Evolutionary conservation across 192 early-diverging fungal species (phyloP).

Genomic region (Dissophora ornata): DNA sequence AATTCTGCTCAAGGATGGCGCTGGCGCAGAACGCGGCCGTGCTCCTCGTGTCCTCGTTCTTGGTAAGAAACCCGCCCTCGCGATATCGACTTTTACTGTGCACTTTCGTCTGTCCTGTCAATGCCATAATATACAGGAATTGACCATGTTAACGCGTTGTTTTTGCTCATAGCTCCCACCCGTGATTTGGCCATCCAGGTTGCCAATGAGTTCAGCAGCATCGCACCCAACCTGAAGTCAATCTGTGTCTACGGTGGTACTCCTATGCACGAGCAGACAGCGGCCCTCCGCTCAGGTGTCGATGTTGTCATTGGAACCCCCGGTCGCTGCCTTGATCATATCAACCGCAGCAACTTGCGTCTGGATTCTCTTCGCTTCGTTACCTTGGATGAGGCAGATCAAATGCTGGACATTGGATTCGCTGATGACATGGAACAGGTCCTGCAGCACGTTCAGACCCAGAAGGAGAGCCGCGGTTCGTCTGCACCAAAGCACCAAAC

Average conservation of each 20-base stretch:
- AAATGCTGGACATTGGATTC: slow-evolving; percentile 87
- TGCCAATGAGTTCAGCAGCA: slow-evolving; percentile 78
- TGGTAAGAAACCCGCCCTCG: slow-evolving; percentile 18
- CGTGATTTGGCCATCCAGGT: slow-evolving; percentile 93
- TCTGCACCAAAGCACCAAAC: slow-evolving; percentile 70
- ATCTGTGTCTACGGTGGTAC: slow-evolving; percentile 91
- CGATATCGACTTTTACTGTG: too few species aligned
- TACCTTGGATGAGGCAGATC: slow-evolving; percentile 86
- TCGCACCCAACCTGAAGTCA: slow-evolving; percentile 71
- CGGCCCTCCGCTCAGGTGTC: slow-evolving; percentile 76
- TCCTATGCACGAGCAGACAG: slow-evolving; percentile 87
- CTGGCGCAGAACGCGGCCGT: slow-evolving; percentile 54
- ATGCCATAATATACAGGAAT: too few species aligned
- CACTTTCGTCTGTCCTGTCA: too few species aligned
- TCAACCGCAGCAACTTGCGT: slow-evolving; percentile 84
- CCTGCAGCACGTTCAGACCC: slow-evolving; percentile 77
- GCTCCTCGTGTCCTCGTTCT: slow-evolving; percentile 66
- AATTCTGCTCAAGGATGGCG: slow-evolving; percentile 57
- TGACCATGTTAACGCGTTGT: too few species aligned
- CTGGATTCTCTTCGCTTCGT: slow-evolving; percentile 71
- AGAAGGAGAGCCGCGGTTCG: slow-evolving; percentile 67
- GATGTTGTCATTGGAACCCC: slow-evolving; percentile 88
- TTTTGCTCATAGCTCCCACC: slow-evolving; percentile 87
- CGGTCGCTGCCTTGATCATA: slow-evolving; percentile 83
- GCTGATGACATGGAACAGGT: slow-evolving; percentile 86